These are phyloP conservation scores for Blastomyces percursus DNA, from an alignment of 2,329 filamentous ascomycete species.

Conservation along the genomic window DNA sequence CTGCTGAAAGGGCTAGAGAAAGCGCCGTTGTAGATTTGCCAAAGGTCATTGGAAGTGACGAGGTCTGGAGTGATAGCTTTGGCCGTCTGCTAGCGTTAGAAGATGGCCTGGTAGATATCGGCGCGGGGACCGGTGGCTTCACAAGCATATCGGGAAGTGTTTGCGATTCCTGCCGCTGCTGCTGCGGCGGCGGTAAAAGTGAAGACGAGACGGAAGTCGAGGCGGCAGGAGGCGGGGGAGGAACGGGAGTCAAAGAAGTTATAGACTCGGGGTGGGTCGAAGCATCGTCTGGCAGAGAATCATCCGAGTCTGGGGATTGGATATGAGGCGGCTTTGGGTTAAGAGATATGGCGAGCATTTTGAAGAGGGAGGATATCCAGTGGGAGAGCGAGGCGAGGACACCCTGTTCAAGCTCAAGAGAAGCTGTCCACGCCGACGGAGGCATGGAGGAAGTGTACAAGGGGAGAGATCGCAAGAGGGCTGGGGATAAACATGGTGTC, in stretches of 20 bases:
- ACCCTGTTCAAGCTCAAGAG: background rate
- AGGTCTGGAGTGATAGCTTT: conserved; percentile 52
- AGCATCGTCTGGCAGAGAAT: background rate
- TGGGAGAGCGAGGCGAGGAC: background rate
- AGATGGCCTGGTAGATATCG: background rate
- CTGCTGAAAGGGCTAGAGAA: conserved; percentile 43
- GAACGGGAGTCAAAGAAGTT: background rate
- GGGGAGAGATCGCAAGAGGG: background rate
- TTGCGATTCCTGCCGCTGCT: background rate
- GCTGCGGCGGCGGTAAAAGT: background rate
- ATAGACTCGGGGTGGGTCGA: background rate
- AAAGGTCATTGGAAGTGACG: conserved; percentile 40
- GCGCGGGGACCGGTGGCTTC: background rate
- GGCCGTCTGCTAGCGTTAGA: conserved; percentile 33
- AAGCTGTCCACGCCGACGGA: background rate
- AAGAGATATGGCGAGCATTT: conserved; percentile 5
- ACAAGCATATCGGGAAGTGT: background rate
- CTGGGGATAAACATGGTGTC: background rate
- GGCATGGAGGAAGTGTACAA: conserved; percentile 1
- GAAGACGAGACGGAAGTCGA: background rate
- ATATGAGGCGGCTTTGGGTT: conserved; percentile 5
- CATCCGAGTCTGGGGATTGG: background rate
- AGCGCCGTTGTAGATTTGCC: conserved; percentile 44
- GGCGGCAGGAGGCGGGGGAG: background rate
- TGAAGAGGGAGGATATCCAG: conserved; percentile 3